A percentile compares a stretch with the other conserved stretches of the same genome.
Conservation (phyloP, 139 green algal genomes). For the Volvox africanus region DNA sequence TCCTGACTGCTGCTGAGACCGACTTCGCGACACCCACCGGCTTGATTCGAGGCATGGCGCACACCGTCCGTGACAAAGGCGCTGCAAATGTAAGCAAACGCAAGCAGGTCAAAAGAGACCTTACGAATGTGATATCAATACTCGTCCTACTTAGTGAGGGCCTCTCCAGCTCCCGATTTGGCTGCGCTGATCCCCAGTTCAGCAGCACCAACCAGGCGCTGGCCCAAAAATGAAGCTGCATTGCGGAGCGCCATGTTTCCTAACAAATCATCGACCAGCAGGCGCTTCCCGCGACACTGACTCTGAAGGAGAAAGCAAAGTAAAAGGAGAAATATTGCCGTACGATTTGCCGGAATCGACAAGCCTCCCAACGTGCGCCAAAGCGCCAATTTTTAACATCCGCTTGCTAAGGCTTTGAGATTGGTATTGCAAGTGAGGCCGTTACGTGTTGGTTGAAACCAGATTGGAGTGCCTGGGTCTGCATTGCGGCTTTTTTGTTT, state of each 20-base stretch:
- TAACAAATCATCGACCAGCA: not conserved
- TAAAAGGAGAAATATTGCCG: no score
- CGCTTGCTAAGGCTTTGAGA: no score
- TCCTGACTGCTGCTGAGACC: not conserved
- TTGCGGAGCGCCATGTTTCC: conserved; percentile 45
- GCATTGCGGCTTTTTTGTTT: no score
- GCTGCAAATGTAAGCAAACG: conserved; percentile 12
- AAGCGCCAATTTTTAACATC: no score
- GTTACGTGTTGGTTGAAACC: no score
- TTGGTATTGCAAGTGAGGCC: no score
- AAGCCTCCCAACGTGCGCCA: no score
- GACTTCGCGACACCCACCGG: conserved; percentile 50
- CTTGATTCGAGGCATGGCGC: conserved; percentile 70
- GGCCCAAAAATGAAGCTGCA: conserved; percentile 29
- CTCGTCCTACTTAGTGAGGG: conserved; percentile 28
- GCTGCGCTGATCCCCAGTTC: conserved; percentile 39
- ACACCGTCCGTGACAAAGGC: conserved; percentile 52
- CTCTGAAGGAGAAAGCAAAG: no score
- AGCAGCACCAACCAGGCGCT: conserved; percentile 18
- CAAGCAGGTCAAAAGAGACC: not conserved
- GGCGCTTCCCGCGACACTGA: conserved; percentile 3
- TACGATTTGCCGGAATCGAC: no score
- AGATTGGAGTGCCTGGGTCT: no score
- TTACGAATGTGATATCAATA: not conserved
- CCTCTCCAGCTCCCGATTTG: conserved; percentile 32